A percentile compares a stretch with the other conserved stretches of the same genome.
Conservation (phyloP, 225 moss, liverwort and hornwort species). For the Asterella californica region DNA sequence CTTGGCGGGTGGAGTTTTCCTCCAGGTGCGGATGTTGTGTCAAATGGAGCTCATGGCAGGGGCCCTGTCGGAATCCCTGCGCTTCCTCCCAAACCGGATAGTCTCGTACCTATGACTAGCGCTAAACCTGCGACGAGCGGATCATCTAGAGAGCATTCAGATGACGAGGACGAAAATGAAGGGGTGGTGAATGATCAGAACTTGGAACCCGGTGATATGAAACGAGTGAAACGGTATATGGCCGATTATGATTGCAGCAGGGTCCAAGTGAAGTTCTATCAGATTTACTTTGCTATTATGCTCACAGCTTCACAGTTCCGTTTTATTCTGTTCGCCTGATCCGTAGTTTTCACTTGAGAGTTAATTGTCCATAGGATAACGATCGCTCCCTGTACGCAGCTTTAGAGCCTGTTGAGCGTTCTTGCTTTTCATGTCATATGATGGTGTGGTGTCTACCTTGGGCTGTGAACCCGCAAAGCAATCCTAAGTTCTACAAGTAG, state of each 20-base stretch:
- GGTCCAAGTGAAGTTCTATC: neutral
- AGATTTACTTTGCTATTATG: neutral
- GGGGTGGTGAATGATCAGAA: conserved; percentile 52
- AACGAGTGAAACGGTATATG: conserved; percentile 84
- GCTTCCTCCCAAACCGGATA: conserved; percentile 77
- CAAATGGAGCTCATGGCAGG: conserved; percentile 15
- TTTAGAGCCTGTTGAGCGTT: too few relatives aligned
- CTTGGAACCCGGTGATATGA: conserved; percentile 71
- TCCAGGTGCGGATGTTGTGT: conserved; percentile 23
- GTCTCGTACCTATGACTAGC: conserved; percentile 37
- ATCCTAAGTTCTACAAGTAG: too few relatives aligned
- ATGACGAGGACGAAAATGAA: conserved; percentile 85
- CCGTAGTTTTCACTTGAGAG: too few relatives aligned
- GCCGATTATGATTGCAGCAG: neutral
- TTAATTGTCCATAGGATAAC: too few relatives aligned
- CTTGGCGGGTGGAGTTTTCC: conserved; percentile 17
- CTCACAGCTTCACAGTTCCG: neutral
- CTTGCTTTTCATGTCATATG: too few relatives aligned
- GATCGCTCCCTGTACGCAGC: too few relatives aligned
- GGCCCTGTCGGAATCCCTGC: conserved; percentile 68
- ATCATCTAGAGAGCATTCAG: conserved; percentile 68
- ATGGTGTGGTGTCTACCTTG: too few relatives aligned
- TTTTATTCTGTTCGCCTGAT: too few relatives aligned
- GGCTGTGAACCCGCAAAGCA: too few relatives aligned
- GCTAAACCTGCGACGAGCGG: conserved; percentile 71